Evolutionary conservation across 169 alveolate genomes (phyloP).

Genomic region (Theileria orientalis): DNA sequence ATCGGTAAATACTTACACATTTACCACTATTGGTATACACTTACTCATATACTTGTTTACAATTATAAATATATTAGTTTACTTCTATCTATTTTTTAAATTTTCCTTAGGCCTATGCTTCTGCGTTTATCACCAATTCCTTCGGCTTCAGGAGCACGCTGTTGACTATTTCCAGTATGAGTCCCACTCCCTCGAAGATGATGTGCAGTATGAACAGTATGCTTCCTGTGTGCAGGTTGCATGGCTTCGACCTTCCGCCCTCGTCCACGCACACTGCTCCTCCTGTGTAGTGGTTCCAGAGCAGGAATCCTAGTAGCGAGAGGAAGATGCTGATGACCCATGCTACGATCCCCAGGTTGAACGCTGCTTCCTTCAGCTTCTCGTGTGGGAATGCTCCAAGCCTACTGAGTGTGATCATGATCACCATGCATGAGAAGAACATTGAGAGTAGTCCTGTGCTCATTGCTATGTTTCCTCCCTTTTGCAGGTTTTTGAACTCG

Average conservation of each 20-base stretch:
- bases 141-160: too few species aligned
- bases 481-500: neutral
- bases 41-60: too few species aligned
- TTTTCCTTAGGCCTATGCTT: too few species aligned
- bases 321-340: conserved; percentile 35
- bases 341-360: neutral
- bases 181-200: conserved; percentile 3
- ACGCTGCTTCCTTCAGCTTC: neutral
- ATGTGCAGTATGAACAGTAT: conserved; percentile 6
- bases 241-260: conserved; percentile 12
- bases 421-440: neutral
- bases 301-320: conserved; percentile 6
- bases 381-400: neutral
- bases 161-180: too few species aligned
- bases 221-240: neutral
- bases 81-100: too few species aligned
- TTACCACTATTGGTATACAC: too few species aligned
- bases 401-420: neutral
- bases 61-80: too few species aligned
- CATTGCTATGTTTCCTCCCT: conserved; percentile 9
- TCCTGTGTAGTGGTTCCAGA: conserved; percentile 7
- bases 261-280: conserved; percentile 36
- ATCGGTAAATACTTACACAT: too few species aligned
- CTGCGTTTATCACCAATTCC: too few species aligned
- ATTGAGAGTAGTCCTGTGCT: conserved; percentile 4